phyloP scores from a whole-genome alignment of 495 filamentous ascomycete species.

The Lasiosphaeris hirsuta region DNA sequence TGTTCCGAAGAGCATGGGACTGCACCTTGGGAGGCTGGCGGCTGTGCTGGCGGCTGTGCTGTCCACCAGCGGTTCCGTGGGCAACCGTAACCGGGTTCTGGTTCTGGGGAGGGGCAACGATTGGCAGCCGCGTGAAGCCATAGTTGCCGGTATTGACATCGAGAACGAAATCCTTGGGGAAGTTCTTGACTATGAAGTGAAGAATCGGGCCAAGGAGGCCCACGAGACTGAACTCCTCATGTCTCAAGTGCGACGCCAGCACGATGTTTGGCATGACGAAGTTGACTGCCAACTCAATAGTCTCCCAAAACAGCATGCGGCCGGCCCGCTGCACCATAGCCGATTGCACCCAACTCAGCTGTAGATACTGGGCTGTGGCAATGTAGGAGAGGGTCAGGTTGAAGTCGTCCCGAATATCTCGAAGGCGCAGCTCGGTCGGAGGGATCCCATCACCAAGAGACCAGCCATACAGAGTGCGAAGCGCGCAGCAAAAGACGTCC shows the following conservation, averaged over 20 bases:
- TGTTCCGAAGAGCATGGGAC: conserved; percentile 22
- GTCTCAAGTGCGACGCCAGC: conserved; percentile 21
- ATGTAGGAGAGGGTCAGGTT: conserved; percentile 50
- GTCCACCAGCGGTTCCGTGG: conserved; percentile 29
- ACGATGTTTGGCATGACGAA: conserved; percentile 30
- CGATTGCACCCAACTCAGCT: conserved; percentile 40
- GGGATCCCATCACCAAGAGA: conserved; percentile 15
- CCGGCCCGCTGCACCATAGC: conserved; percentile 46
- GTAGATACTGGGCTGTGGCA: conserved; percentile 49
- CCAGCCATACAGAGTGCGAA: conserved; percentile 50
- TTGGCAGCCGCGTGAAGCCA: conserved; percentile 36
- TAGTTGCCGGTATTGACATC: conserved; percentile 39
- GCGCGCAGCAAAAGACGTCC: conserved; percentile 44
- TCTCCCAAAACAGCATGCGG: conserved; percentile 50
- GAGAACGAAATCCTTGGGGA: conserved; percentile 49
- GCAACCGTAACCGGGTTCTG: conserved; percentile 29
- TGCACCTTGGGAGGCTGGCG: conserved; percentile 21
- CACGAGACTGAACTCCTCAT: conserved; percentile 4
- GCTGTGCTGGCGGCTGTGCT: conserved; percentile 8
- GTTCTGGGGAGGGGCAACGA: conserved; percentile 6
- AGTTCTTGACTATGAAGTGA: conserved; percentile 44
- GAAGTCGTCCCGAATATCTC: conserved; percentile 39
- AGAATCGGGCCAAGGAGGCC: conserved; percentile 38
- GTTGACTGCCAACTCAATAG: conserved; percentile 47
- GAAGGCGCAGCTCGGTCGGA: conserved; percentile 17